Base-by-base conservation (phyloP, 768 basidiomycete genomes). In the Agaricus bisporus region DNA sequence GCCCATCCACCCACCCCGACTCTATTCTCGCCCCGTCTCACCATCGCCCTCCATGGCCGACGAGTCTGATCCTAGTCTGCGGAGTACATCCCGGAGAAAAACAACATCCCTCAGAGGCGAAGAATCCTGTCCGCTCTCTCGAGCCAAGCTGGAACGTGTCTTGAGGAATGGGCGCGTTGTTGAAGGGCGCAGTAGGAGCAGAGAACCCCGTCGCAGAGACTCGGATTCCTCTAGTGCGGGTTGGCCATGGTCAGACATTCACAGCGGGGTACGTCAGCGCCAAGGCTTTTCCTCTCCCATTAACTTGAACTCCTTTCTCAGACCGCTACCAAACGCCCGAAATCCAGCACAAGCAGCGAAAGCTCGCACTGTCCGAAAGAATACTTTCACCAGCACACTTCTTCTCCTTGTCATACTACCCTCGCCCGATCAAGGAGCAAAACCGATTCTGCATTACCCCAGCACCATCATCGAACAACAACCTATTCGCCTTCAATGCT, bases 91-190 rank as follows among this genome's bases (percentile, higher is more conserved):
- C 3, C 32, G 32, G 32, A 32, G 32, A 32, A 32, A 32, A 32
- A 32, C 32, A 6, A 49, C 32, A 35, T 36, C 45, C 38, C 15
- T 8, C 44, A 14, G 32, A 9, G 15, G 44, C 32, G 32, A 32
- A 45, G 20, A 28, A 38, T 4, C 28, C 36, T 32, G 32, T 32
- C 32, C 32, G 32, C 32, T 32, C 11, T 32, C 32, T 11, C 56
- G 56, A 6, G 59, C 59, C 37, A 47, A 56, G 20, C 52, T 60
- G 17, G 59, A 60, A 17, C 59, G 51, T 22, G 59, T 60, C n/a
- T 46, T 60, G 20, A 49, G 48, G 14, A 22, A 55, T 0, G 51
- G 48, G 11, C 37, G 47, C 20, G 51, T 52, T 1, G 48, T 49
- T 5, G 48, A 45, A 4, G 45, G 44, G 41, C 46, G 26, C 14